Conservation (phyloP, 768 basidiomycete species). For the Boletellus ananas region DNA sequence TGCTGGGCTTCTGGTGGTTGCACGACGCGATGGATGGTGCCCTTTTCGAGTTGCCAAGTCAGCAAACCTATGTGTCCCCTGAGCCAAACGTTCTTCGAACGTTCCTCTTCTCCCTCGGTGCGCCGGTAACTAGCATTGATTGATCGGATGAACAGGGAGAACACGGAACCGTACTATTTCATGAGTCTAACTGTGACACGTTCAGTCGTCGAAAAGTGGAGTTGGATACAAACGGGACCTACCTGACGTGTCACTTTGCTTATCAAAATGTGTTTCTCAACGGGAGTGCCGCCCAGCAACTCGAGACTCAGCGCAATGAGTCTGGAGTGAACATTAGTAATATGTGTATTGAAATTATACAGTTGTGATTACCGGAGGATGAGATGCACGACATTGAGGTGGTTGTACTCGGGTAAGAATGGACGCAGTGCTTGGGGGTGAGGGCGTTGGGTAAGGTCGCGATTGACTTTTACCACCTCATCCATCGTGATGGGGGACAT, state of each 20-base stretch:
- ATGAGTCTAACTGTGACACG: constrained; percentile 48
- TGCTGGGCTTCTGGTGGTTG: constrained; percentile 54
- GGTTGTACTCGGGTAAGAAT: constrained; percentile 51
- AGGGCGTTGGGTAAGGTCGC: constrained; percentile 38
- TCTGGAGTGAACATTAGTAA: constrained; percentile 22
- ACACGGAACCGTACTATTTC: constrained; percentile 48
- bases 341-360: background rate
- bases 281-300: constrained; percentile 49
- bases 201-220: no score
- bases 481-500: background rate
- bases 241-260: constrained; percentile 39
- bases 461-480: constrained; percentile 38
- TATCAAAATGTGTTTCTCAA: constrained; percentile 45
- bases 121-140: constrained; percentile 41
- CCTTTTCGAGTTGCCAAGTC: background rate
- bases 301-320: constrained; percentile 49
- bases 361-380: constrained; percentile 37
- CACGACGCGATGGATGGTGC: constrained; percentile 59
- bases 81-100: constrained; percentile 52
- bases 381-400: constrained; percentile 46
- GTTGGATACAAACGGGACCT: constrained; percentile 1
- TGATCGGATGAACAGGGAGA: background rate
- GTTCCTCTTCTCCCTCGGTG: constrained; percentile 38
- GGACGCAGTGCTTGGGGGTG: constrained; percentile 49
- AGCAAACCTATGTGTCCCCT: constrained; percentile 53